Evolutionary conservation across 805 yeast species (phyloP).

Genomic region (Wickerhamomyces bovis): DNA sequence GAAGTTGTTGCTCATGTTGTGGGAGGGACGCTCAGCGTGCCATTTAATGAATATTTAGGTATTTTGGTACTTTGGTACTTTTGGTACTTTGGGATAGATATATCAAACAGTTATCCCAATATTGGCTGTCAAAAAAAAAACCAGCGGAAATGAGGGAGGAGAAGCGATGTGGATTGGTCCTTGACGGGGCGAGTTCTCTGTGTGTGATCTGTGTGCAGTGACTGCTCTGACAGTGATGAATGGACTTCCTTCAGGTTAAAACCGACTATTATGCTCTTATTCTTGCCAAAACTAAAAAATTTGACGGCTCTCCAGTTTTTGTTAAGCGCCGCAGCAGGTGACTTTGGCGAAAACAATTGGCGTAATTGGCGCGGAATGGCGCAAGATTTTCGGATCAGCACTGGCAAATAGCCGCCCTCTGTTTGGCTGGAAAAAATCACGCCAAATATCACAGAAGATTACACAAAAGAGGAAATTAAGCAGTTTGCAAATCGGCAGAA

Average conservation of each 20-base stretch:
- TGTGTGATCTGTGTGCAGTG: no score
- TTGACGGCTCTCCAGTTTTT: slow-evolving; percentile 4
- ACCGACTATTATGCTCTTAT: background rate
- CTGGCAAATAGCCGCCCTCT: no score
- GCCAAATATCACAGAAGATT: background rate
- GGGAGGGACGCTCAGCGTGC: slow-evolving; percentile 1
- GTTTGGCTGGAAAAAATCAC: no score
- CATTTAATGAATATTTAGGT: background rate
- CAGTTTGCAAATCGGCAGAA: background rate
- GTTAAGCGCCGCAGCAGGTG: background rate
- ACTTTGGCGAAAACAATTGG: background rate
- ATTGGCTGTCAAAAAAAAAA: no score
- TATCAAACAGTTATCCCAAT: no score
- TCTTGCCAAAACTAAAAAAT: slow-evolving; percentile 2
- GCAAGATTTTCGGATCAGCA: background rate
- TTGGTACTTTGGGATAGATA: no score
- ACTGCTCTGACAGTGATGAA: no score
- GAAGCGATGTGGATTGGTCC: no score
- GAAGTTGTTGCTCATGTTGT: slow-evolving; percentile 25
- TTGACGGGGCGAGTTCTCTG: no score
- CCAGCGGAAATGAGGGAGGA: no score
- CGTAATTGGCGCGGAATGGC: background rate
- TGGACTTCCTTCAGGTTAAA: no score
- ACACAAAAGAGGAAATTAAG: background rate
- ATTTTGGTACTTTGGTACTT: no score